Base-by-base conservation (phyloP, 1,139 yeast genomes). In the Protomyces macrosporus region DNA sequence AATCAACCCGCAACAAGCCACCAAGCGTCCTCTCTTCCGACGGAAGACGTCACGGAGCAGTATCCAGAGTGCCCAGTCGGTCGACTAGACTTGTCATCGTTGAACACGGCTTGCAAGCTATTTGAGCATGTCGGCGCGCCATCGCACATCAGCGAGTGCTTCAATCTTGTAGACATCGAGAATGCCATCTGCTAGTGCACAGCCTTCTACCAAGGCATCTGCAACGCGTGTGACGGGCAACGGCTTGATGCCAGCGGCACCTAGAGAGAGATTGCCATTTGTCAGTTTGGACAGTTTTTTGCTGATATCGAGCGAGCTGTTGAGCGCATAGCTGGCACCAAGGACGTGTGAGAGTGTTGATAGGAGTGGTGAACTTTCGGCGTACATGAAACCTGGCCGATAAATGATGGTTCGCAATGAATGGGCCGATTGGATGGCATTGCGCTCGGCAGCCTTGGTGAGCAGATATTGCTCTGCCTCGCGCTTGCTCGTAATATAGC, bases 191-290 rank as follows among this genome's bases (percentile, higher is more conserved):
- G 42, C 58, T 9, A 42, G 53, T 33, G 34, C 58, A 39, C 58
- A 53, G n/a, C 57, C 63, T 33, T 64, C 63, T 10, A 59, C 55
- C 30, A 62, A 10, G 45, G 64, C 66, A 30, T 53, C 45, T 34
- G 63, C 65, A 32, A 64, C 66, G 39, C 60, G 56, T 14, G 51
- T 52, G 4, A 64, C 66, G 33, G 57, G 53, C 40, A 64, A 53
- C 9, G 66, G 66, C 42, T 64, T 64, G 42, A 64, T 37, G 10
- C 65, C 66, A 4, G 62, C 66, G 12, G 62, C 65, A 3, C 58
- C 62, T n/a, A 61, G 33, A 7, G 51, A 32, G 14, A 53, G 10
- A 32, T 39, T 55, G 12, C 55, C 51, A 23, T 51, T 40, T 14
- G 48, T 42, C 23, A 42, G 1, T 14, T 10, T 42, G 32, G 59